Evolutionary conservation across 179 eudicot genomes (phyloP).

Genomic region (Corrigiola litoralis): DNA sequence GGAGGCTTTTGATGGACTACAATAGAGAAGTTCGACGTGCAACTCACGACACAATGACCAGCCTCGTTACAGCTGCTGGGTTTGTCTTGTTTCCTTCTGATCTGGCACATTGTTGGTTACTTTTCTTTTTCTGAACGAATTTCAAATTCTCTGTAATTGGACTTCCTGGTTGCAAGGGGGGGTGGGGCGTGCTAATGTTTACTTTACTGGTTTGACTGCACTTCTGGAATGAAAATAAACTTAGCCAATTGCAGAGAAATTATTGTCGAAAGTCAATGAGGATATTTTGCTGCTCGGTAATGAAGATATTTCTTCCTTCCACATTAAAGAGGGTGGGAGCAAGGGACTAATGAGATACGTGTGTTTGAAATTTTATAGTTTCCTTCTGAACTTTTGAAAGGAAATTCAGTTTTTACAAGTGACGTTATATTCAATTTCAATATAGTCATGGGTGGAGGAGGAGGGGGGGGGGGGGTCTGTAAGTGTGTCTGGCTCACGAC

Average conservation of each 20-base stretch:
- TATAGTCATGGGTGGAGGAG: no score
- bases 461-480: not conserved
- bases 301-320: not conserved
- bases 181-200: slow-evolving; percentile 1
- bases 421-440: not conserved
- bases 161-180: not conserved
- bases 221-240: not conserved
- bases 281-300: not conserved
- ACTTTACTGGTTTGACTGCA: not conserved
- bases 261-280: slow-evolving; percentile 1
- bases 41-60: slow-evolving; percentile 83
- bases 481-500: no score
- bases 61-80: slow-evolving; percentile 68
- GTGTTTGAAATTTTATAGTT: not conserved
- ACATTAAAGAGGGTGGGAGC: not conserved
- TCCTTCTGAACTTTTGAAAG: no score
- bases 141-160: not conserved
- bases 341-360: not conserved
- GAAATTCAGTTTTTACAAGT: no score
- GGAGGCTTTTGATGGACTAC: slow-evolving; percentile 87
- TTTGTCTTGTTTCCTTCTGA: slow-evolving; percentile 29
- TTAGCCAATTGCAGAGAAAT: not conserved
- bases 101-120: not conserved
- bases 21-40: slow-evolving; percentile 92
- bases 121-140: not conserved